These are phyloP conservation scores for Cutaneotrichosporon sp. DNA, from an alignment of 1,284 basidiomycete species.

Conservation along the genomic window DNA sequence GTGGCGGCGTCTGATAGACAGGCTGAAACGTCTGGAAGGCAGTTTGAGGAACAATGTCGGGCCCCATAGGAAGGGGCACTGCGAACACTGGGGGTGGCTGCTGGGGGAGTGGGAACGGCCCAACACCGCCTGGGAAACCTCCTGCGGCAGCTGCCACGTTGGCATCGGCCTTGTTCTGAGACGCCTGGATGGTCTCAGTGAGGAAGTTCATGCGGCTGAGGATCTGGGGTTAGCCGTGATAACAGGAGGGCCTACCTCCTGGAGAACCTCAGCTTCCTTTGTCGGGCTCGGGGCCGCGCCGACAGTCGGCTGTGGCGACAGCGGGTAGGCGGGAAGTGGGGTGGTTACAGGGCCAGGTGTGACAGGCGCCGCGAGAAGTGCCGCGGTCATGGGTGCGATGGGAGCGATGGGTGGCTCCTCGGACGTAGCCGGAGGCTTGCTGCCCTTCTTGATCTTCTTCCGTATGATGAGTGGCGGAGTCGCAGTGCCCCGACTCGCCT, in stretches of 20 bases:
- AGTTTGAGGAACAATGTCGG: neutral
- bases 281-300: neutral
- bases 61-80: neutral
- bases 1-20: neutral
- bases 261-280: neutral
- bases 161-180: neutral
- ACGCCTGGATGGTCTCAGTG: neutral
- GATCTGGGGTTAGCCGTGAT: neutral
- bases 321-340: neutral
- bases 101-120: neutral
- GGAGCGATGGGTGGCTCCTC: no score
- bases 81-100: neutral
- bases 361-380: neutral
- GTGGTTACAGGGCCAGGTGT: neutral
- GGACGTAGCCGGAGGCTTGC: no score
- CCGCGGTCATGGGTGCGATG: no score
- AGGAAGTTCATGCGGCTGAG: neutral
- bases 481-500: neutral
- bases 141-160: no score
- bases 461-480: constrained; percentile 20
- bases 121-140: constrained; percentile 6
- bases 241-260: neutral
- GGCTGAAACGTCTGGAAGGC: neutral
- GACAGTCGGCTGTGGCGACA: neutral
- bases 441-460: constrained; percentile 14